These are phyloP conservation scores for Selenicereus undatus DNA, from an alignment of 148 eudicot species.

Conservation along the genomic window DNA sequence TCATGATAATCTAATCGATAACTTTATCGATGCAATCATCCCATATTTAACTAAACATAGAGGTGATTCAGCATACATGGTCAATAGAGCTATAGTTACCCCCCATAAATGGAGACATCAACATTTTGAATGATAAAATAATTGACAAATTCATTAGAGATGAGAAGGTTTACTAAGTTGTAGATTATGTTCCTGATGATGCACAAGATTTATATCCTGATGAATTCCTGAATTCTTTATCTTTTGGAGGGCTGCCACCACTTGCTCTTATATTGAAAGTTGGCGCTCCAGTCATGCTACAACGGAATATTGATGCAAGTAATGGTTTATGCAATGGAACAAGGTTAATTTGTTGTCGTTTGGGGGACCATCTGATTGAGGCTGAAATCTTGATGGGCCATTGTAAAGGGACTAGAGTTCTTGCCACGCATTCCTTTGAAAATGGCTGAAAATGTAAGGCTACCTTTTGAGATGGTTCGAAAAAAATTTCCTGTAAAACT, in stretches of 20 bases:
- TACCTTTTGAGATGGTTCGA: slow-evolving; percentile 2
- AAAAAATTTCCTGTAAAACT: slow-evolving; percentile 5
- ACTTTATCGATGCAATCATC: background rate
- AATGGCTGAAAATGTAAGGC: background rate
- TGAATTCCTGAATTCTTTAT: background rate
- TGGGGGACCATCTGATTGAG: background rate
- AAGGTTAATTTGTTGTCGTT: background rate
- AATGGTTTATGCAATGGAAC: background rate
- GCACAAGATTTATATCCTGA: background rate
- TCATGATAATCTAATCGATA: background rate
- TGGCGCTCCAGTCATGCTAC: background rate
- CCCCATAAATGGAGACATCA: background rate
- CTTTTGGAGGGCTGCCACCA: background rate
- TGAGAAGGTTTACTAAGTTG: background rate
- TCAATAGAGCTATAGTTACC: background rate
- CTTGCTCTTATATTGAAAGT: background rate
- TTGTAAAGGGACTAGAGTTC: background rate
- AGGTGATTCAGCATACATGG: slow-evolving; percentile 1
- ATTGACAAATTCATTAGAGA: background rate
- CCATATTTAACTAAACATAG: background rate
- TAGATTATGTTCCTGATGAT: background rate
- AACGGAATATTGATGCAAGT: background rate
- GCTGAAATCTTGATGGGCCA: background rate
- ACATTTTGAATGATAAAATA: background rate
- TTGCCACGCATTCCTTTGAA: background rate